phyloP scores from a whole-genome alignment of 176 grass and related monocot genomes.

The Tillandsia leiboldiana region DNA sequence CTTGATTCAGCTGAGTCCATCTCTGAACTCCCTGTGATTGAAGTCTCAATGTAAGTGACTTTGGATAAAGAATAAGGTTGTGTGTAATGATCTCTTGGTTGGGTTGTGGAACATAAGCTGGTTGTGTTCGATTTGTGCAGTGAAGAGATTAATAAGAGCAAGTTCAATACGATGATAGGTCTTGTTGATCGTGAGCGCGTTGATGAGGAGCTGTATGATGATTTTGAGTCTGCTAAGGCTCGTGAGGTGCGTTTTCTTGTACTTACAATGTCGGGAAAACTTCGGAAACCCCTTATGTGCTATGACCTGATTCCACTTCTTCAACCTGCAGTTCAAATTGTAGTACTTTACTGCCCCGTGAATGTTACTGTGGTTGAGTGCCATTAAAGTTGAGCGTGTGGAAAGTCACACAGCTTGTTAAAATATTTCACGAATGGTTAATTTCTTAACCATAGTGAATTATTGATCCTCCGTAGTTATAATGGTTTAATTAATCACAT shows the following conservation, averaged over 20 bases:
- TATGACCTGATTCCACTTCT: too few relatives aligned
- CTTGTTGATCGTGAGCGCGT: slow-evolving; percentile 73
- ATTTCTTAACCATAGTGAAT: too few relatives aligned
- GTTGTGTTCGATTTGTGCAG: slow-evolving; percentile 27
- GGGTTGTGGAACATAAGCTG: neutral
- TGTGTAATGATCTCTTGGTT: slow-evolving; percentile 3
- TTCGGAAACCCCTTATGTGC: too few relatives aligned
- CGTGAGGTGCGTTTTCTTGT: slow-evolving; percentile 49
- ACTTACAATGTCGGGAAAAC: neutral
- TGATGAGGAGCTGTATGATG: slow-evolving; percentile 87
- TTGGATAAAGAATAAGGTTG: neutral
- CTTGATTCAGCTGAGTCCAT: slow-evolving; percentile 96
- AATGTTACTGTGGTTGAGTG: too few relatives aligned
- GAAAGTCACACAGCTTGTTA: too few relatives aligned
- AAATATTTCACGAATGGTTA: too few relatives aligned
- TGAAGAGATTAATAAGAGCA: slow-evolving; percentile 89
- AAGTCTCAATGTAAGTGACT: slow-evolving; percentile 59
- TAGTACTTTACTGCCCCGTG: too few relatives aligned
- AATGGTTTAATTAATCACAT: too few relatives aligned
- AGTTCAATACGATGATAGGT: slow-evolving; percentile 97
- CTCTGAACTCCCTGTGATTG: slow-evolving; percentile 64
- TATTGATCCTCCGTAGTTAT: too few relatives aligned
- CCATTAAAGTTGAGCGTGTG: too few relatives aligned
- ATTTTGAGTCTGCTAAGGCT: slow-evolving; percentile 91
- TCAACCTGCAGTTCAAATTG: too few relatives aligned